phyloP scores from a whole-genome alignment of 371 early-diverging fungal genomes.

The Mortierella sp. region DNA sequence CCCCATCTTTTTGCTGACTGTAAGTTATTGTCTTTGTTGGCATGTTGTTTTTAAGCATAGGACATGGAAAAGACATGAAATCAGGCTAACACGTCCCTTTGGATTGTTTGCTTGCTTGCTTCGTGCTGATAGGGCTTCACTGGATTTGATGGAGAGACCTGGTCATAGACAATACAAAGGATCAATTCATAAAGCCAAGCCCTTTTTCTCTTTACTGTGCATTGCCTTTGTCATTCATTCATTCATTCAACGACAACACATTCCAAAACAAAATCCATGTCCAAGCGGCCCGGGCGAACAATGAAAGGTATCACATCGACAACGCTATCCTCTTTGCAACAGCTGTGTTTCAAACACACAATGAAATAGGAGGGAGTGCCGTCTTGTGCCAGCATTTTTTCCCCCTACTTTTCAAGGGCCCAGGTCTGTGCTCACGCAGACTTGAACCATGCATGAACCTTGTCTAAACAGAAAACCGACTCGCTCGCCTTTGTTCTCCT shows the following conservation, averaged over 20 bases:
- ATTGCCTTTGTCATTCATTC: background rate
- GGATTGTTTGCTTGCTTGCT: background rate
- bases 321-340: background rate
- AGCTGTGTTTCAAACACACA: no score
- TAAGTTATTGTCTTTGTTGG: slow-evolving; percentile 51
- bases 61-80: no score
- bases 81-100: background rate
- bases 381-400: no score
- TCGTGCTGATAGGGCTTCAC: slow-evolving; percentile 73
- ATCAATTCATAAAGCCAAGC: background rate
- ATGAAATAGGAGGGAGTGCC: no score
- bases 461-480: background rate
- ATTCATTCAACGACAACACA: background rate
- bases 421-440: background rate
- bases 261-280: background rate
- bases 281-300: background rate
- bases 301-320: background rate
- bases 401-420: background rate
- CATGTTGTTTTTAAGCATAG: no score
- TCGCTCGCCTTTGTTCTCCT: no score
- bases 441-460: background rate
- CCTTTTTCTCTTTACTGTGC: background rate
- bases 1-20: slow-evolving; percentile 91
- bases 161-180: slow-evolving; percentile 31
- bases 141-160: slow-evolving; percentile 83